Conservation (phyloP, 106 monocot species). For the Apostasia ramifera region DNA sequence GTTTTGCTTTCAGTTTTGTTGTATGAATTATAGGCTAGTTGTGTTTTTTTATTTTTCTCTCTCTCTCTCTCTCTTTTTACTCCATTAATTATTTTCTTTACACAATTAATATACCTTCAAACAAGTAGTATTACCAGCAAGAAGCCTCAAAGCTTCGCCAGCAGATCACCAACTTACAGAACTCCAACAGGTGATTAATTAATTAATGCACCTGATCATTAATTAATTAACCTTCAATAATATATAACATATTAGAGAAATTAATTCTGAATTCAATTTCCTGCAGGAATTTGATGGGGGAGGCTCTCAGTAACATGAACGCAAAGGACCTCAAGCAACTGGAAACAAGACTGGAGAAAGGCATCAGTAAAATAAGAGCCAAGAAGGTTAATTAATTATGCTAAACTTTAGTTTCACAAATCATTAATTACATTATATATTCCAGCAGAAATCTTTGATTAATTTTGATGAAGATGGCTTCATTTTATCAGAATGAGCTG, state of each 20-base stretch:
- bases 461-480: background rate
- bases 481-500: constrained; percentile 23
- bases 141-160: constrained; percentile 16
- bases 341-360: constrained; percentile 20
- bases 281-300: constrained; percentile 19
- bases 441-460: background rate
- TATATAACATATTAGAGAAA: too few species aligned
- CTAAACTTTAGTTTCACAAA: background rate
- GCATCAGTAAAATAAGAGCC: constrained; percentile 20
- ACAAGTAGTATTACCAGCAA: constrained; percentile 14
- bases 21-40: background rate
- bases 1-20: background rate
- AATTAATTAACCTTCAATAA: too few species aligned
- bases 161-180: constrained; percentile 15
- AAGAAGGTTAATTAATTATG: constrained; percentile 12
- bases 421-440: too few species aligned
- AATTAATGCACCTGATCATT: too few species aligned
- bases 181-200: constrained; percentile 8
- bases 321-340: constrained; percentile 23
- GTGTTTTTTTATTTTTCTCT: background rate
- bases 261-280: too few species aligned
- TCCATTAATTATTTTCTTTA: background rate
- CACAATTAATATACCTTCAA: too few species aligned
- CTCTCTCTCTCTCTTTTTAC: background rate
- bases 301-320: constrained; percentile 22